Percentiles rank a stretch among this genome's conserved stretches.
Conservation (phyloP, 805 yeast species). For the Ogataea neopini region DNA sequence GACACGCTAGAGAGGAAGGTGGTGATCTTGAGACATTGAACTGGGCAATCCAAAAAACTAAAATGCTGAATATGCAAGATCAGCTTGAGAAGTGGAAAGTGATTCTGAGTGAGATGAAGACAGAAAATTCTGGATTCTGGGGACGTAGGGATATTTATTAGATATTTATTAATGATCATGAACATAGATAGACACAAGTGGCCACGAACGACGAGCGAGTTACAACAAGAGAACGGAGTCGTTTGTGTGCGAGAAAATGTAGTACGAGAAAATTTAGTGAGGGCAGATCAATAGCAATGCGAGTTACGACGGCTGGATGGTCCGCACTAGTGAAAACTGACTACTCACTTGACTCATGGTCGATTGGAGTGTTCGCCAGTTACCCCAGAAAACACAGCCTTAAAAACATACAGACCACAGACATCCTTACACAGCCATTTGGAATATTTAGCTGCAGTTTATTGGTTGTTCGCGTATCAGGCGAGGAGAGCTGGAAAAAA, state of each 20-base stretch:
- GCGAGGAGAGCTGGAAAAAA: background rate
- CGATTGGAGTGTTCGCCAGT: too few relatives aligned
- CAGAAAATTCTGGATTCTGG: conserved; percentile 29
- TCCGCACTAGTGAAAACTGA: too few relatives aligned
- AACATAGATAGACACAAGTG: background rate
- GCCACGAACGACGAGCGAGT: background rate
- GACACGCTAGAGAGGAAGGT: conserved; percentile 22
- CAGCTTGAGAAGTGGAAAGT: conserved; percentile 25
- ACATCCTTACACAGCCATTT: background rate
- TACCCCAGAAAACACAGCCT: background rate
- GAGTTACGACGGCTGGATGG: too few relatives aligned
- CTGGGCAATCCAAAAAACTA: conserved; percentile 30
- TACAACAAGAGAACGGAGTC: too few relatives aligned
- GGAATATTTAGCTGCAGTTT: background rate
- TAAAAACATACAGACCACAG: background rate
- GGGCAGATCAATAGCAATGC: too few relatives aligned
- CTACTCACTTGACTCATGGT: too few relatives aligned
- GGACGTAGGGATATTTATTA: conserved; percentile 4
- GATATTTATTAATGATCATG: background rate
- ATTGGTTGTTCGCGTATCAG: background rate
- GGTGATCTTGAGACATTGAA: conserved; percentile 14
- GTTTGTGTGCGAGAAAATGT: too few relatives aligned
- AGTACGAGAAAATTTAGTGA: too few relatives aligned
- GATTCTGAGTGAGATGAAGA: conserved; percentile 25
- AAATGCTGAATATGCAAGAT: conserved; percentile 7